phyloP scores from a whole-genome alignment of 2,329 filamentous ascomycete species.

The Fusarium clavum region DNA sequence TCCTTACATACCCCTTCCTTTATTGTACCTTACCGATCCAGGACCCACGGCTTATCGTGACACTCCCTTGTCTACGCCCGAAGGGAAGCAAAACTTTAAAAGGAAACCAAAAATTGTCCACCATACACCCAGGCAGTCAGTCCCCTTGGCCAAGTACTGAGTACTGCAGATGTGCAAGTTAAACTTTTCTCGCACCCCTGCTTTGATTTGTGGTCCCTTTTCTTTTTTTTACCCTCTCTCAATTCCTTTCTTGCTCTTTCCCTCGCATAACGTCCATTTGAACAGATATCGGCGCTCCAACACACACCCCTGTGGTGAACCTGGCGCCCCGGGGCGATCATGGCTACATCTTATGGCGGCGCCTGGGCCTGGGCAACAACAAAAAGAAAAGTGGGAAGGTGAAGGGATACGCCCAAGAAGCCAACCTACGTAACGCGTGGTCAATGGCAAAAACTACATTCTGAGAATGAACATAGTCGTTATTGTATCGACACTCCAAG shows the following conservation, averaged over 20 bases:
- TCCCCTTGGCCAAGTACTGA: slow-evolving; percentile 25
- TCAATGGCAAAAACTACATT: slow-evolving; percentile 30
- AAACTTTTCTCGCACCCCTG: slow-evolving; percentile 28
- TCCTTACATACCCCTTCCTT: slow-evolving; percentile 16
- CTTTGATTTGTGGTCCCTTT: slow-evolving; percentile 24
- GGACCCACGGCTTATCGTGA: slow-evolving; percentile 19
- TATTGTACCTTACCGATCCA: neutral
- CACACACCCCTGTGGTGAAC: slow-evolving; percentile 24
- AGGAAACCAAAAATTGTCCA: slow-evolving; percentile 32
- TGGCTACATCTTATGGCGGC: slow-evolving; percentile 26
- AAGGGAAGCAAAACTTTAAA: slow-evolving; percentile 38
- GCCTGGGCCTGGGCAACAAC: slow-evolving; percentile 14
- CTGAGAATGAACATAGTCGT: slow-evolving; percentile 17
- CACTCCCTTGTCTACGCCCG: slow-evolving; percentile 31
- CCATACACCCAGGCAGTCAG: slow-evolving; percentile 19
- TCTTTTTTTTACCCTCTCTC: neutral
- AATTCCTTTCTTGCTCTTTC: slow-evolving; percentile 12
- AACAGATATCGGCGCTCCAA: slow-evolving; percentile 6
- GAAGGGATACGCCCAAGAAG: slow-evolving; percentile 17
- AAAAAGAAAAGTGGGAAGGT: slow-evolving; percentile 20
- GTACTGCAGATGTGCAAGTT: slow-evolving; percentile 14
- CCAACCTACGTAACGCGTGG: slow-evolving; percentile 26
- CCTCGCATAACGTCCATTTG: slow-evolving; percentile 18
- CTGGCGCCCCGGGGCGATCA: slow-evolving; percentile 27
- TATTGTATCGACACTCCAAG: slow-evolving; percentile 35